These are phyloP conservation scores for Magnolia sinica DNA, from an alignment of 164 flowering plant genomes.

Conservation along the genomic window DNA sequence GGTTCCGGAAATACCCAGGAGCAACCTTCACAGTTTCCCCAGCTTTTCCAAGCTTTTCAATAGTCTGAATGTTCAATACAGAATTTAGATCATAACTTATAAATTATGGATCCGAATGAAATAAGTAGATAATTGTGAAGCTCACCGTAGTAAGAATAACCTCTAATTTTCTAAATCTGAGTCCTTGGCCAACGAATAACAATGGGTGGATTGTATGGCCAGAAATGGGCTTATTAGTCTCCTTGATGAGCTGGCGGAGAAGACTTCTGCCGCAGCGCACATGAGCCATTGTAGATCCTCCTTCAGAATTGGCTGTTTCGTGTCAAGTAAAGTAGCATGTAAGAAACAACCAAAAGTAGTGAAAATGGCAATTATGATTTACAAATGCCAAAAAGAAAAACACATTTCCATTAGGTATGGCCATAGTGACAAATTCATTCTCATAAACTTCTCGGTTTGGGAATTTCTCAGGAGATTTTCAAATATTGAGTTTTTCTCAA, in stretches of 20 bases:
- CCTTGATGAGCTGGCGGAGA: conserved; percentile 42
- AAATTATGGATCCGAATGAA: neutral
- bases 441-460: too few relatives aligned
- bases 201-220: conserved; percentile 48
- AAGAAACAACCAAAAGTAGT: too few relatives aligned
- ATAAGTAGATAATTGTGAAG: neutral
- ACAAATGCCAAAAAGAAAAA: too few relatives aligned
- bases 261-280: conserved; percentile 44
- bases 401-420: too few relatives aligned
- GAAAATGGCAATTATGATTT: too few relatives aligned
- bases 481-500: too few relatives aligned
- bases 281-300: conserved; percentile 38
- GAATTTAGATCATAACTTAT: neutral
- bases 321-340: neutral
- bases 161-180: conserved; percentile 77
- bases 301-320: neutral
- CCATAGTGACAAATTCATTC: too few relatives aligned
- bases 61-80: conserved; percentile 30
- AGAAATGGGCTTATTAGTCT: conserved; percentile 16
- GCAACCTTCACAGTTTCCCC: conserved; percentile 97
- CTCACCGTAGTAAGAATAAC: conserved; percentile 89
- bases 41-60: conserved; percentile 90
- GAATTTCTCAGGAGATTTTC: too few relatives aligned
- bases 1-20: conserved; percentile 91
- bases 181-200: conserved; percentile 60